Evolutionary conservation across 169 alveolate species (phyloP).

Genomic region (Miamiensis avidus): DNA sequence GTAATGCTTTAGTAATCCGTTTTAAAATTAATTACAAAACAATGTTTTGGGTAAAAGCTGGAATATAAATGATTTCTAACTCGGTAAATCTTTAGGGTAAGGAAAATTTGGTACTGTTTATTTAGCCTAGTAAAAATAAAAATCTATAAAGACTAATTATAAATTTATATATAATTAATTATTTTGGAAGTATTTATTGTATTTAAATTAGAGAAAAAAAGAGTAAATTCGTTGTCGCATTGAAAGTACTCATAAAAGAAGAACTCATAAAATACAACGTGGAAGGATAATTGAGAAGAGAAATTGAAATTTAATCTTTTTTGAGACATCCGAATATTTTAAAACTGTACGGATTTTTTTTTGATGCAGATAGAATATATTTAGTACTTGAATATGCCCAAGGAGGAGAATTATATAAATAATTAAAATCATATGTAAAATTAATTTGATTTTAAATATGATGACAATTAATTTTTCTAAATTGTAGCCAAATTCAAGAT

Average conservation of each 20-base stretch:
- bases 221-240: constrained; percentile 83
- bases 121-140: too few species aligned
- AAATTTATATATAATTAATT: too few species aligned
- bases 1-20: too few species aligned
- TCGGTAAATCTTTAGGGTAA: constrained; percentile 83
- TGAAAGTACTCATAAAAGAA: constrained; percentile 82
- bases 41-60: too few species aligned
- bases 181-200: too few species aligned
- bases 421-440: constrained; percentile 61
- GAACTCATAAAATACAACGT: constrained; percentile 69
- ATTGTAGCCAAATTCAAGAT: constrained; percentile 21
- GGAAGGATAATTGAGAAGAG: constrained; percentile 87
- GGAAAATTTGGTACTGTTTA: constrained; percentile 90
- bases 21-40: too few species aligned
- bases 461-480: neutral
- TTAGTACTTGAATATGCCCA: constrained; percentile 91
- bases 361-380: constrained; percentile 89
- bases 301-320: constrained; percentile 90
- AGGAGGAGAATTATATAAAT: constrained; percentile 87
- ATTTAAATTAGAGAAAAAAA: constrained; percentile 83
- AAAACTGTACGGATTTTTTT: constrained; percentile 89
- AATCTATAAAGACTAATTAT: too few species aligned
- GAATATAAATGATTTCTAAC: constrained; percentile 81
- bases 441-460: too few species aligned
- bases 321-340: constrained; percentile 88